Evolutionary conservation across 2,329 filamentous ascomycete species (phyloP).

Genomic region (Pseudogymnoascus sp.): DNA sequence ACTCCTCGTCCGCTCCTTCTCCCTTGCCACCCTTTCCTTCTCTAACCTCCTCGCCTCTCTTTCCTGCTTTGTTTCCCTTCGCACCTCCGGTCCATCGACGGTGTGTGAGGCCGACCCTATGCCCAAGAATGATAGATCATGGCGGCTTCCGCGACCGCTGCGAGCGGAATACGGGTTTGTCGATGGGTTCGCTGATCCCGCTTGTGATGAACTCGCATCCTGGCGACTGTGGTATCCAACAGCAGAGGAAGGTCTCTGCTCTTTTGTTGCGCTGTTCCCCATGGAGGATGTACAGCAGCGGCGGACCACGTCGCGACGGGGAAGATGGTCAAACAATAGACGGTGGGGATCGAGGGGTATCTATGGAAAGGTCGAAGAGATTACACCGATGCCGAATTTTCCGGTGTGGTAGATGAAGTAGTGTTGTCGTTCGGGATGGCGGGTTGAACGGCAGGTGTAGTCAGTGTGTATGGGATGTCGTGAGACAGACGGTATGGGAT

Average conservation of each 20-base stretch:
- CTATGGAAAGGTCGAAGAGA: neutral
- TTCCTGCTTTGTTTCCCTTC: constrained; percentile 85
- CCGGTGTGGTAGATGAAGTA: neutral
- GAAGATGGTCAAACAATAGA: constrained; percentile 6
- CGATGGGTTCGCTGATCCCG: constrained; percentile 16
- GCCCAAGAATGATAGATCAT: constrained; percentile 28
- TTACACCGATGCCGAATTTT: constrained; percentile 6
- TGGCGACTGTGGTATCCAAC: neutral
- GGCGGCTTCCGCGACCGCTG: constrained; percentile 24
- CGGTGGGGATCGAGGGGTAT: neutral
- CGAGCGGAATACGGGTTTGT: constrained; percentile 22
- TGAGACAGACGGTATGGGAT: constrained; percentile 6
- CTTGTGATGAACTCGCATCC: constrained; percentile 19
- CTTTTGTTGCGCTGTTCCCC: constrained; percentile 14
- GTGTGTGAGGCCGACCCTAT: constrained; percentile 22
- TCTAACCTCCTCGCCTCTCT: constrained; percentile 80
- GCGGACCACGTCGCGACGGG: constrained; percentile 8
- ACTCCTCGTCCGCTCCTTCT: constrained; percentile 84
- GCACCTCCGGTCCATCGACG: constrained; percentile 34
- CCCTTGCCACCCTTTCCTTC: constrained; percentile 66
- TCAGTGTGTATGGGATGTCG: neutral
- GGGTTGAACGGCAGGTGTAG: neutral
- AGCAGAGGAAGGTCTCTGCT: constrained; percentile 6
- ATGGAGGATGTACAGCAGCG: constrained; percentile 10
- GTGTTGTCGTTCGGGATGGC: neutral